Evolutionary conservation across 129 eudicot genomes (phyloP).

Genomic region (Silybum marianum): DNA sequence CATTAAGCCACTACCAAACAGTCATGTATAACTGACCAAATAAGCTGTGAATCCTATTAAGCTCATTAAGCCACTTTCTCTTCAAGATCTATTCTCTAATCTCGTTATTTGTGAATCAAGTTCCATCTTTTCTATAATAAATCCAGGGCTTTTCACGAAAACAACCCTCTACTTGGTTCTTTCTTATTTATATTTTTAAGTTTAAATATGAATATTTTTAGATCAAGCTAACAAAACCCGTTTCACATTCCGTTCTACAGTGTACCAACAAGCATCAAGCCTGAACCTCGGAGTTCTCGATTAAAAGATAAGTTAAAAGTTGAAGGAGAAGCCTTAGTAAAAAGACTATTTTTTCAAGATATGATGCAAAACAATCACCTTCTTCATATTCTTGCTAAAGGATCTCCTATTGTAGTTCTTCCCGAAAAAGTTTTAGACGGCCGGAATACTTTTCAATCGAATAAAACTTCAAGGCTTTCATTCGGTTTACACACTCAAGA

Average conservation of each 20-base stretch:
- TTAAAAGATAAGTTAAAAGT: slow-evolving; percentile 73
- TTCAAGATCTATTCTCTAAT: slow-evolving; percentile 58
- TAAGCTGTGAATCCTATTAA: no score
- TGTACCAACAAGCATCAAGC: slow-evolving; percentile 48
- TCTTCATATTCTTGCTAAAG: slow-evolving; percentile 73
- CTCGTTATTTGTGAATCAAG: background rate
- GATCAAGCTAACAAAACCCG: slow-evolving; percentile 10
- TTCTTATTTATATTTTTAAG: no score
- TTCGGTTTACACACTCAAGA: slow-evolving; percentile 42
- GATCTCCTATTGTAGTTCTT: slow-evolving; percentile 68
- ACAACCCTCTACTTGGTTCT: background rate
- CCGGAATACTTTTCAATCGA: slow-evolving; percentile 38
- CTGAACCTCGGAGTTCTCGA: slow-evolving; percentile 85
- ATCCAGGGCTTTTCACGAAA: background rate
- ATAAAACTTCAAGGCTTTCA: slow-evolving; percentile 23
- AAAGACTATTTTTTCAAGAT: slow-evolving; percentile 72
- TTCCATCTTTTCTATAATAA: background rate
- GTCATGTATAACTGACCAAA: no score
- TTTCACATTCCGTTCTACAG: slow-evolving; percentile 41
- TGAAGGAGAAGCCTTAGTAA: slow-evolving; percentile 80
- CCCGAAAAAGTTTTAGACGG: slow-evolving; percentile 56
- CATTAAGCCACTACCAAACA: no score
- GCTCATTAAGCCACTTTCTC: slow-evolving; percentile 16
- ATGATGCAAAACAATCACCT: slow-evolving; percentile 63
- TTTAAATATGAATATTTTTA: no score